These are phyloP conservation scores for Sequoia sempervirens DNA, from an alignment of 75 land plant species.

Conservation along the genomic window DNA sequence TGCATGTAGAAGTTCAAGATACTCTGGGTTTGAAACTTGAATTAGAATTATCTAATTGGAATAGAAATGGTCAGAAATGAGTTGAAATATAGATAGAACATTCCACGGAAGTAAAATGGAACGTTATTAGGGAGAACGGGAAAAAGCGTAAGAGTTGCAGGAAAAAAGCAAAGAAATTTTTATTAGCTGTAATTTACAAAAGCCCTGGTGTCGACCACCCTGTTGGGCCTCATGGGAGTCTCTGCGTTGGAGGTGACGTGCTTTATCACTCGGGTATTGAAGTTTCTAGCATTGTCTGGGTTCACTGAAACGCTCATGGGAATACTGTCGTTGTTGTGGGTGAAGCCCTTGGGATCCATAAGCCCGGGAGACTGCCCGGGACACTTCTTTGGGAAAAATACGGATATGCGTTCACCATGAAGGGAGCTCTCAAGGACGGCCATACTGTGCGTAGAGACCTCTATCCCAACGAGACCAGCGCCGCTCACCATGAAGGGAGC, in stretches of 20 bases:
- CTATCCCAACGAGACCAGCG: constrained; percentile 18
- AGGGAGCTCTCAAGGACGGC: constrained; percentile 27
- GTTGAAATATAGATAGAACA: no score
- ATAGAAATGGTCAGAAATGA: no score
- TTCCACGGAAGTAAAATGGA: no score
- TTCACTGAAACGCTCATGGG: constrained; percentile 36
- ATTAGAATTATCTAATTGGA: no score
- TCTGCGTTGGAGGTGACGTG: constrained; percentile 25
- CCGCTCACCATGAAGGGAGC: not conserved
- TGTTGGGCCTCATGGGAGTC: constrained; percentile 55
- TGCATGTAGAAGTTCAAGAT: no score
- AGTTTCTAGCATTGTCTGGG: constrained; percentile 46
- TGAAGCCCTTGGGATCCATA: constrained; percentile 27
- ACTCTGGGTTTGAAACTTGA: no score
- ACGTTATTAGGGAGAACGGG: no score
- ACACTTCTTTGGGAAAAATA: constrained; percentile 36
- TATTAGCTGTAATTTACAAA: no score
- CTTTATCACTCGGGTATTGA: constrained; percentile 35
- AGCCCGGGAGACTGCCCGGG: constrained; percentile 27
- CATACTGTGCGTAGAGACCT: constrained; percentile 36
- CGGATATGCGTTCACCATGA: constrained; percentile 56
- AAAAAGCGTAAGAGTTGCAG: no score
- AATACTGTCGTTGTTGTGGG: constrained; percentile 33
- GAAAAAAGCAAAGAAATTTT: no score
- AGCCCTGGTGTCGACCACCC: constrained; percentile 16